These are phyloP conservation scores for Colletotrichum sp. DNA, from an alignment of 2,329 filamentous ascomycete genomes.

Conservation along the genomic window DNA sequence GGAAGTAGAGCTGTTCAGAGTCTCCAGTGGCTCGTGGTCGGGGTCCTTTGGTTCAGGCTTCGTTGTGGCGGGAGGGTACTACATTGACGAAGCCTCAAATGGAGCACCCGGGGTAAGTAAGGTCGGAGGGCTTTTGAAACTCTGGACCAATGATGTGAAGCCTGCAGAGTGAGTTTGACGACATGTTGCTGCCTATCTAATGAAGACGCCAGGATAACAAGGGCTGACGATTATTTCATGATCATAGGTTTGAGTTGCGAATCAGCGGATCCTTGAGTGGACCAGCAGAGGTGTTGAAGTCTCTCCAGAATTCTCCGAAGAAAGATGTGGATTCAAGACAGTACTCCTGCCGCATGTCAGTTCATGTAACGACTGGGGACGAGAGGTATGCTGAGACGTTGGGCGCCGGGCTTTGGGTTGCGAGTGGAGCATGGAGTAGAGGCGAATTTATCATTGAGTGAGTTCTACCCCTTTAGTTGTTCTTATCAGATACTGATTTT, in stretches of 20 bases:
- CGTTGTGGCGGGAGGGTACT: slow-evolving; percentile 40
- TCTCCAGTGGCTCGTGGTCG: slow-evolving; percentile 50
- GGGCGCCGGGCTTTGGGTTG: not conserved
- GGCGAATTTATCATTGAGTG: not conserved
- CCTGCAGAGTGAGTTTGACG: not conserved
- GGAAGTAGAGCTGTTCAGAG: slow-evolving; percentile 50
- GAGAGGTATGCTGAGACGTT: not conserved
- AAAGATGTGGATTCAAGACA: slow-evolving; percentile 42
- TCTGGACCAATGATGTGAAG: not conserved
- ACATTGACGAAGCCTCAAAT: slow-evolving; percentile 10
- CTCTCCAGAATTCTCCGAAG: slow-evolving; percentile 33
- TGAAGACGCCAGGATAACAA: not conserved
- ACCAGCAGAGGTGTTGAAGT: slow-evolving; percentile 43
- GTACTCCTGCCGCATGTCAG: slow-evolving; percentile 32
- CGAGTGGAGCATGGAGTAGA: not conserved
- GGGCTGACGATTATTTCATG: not conserved
- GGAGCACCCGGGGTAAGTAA: not conserved
- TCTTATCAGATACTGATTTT: not conserved
- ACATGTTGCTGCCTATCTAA: accelerated
- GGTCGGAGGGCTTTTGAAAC: slow-evolving; percentile 26
- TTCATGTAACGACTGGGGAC: not conserved
- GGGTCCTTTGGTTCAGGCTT: slow-evolving; percentile 54
- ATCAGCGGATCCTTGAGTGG: slow-evolving; percentile 50
- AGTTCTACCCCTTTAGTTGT: not conserved
- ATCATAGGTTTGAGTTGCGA: slow-evolving; percentile 18